Base-by-base conservation (phyloP, 2,329 filamentous ascomycete species). In the Ambrosiella beaveri region DNA sequence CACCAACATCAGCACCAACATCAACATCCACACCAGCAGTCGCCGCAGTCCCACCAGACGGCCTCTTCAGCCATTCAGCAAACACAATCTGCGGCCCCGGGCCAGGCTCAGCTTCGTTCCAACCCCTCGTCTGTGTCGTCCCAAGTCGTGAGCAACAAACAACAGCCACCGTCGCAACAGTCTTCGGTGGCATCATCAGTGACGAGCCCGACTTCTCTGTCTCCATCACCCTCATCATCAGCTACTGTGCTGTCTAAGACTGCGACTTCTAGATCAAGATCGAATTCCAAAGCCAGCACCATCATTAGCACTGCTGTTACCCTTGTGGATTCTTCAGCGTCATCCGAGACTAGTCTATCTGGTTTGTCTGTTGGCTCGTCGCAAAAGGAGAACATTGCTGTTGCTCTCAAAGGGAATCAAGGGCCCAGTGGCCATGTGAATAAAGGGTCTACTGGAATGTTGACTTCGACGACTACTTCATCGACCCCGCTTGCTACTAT, bases 381-480 rank as follows among this genome's bases (percentile, higher is more conserved):
- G 13, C 17, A 51, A 51, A 51, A 51, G 35, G 49, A 35, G 35
- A 27, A 13, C 15, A 13, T 19, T 27, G 13, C 49, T 51, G 35
- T 15, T 13, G 40, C 45, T 41, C 27, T 44, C 44, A 58, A 50
- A 35, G 47, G 47, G 39, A 56, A 44, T 41, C 44, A 56, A 47
- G 53, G 53, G 17, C 58, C 39, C 35, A 40, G 47, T 53, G 58
- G 58, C 37, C 58, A 56, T 58, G 57, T 41, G 51, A 55, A 55
- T 55, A 58, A 40, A 49, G 44, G 15, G 17, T 27, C 38, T 13
- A 55, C 40, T 11, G 38, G 17, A 13, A 55, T 27, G 17, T 45
- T 40, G 15, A 54, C 51, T 38, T 40, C 36, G 35, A 37, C 41
- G 19, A 44, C 39, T 15, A 49, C 47, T 54, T 8, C 19, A 17